A percentile compares a stretch with the other conserved stretches of the same genome.
These are phyloP conservation scores for Martiniozyma abietophila DNA, from an alignment of 805 yeast species.

Conservation along the genomic window DNA sequence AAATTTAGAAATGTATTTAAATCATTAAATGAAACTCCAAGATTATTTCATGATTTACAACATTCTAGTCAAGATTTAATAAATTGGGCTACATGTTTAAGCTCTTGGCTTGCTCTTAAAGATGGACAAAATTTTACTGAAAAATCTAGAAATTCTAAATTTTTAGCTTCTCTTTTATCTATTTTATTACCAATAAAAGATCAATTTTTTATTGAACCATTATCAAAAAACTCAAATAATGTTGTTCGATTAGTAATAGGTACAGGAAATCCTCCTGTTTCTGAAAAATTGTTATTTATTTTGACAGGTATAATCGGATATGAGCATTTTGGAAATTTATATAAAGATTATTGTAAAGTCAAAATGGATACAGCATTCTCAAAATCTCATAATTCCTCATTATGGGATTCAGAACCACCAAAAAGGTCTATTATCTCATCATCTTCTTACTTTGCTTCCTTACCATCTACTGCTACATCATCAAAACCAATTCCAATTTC, in stretches of 20 bases:
- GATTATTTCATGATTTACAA: slow-evolving; percentile 35
- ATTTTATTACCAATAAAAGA: slow-evolving; percentile 33
- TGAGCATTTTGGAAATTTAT: slow-evolving; percentile 16
- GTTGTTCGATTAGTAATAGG: slow-evolving; percentile 37
- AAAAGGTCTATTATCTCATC: background rate
- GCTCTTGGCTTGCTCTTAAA: slow-evolving; percentile 47
- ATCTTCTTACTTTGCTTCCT: background rate
- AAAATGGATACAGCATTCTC: too few species aligned
- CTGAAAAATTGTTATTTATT: slow-evolving; percentile 44
- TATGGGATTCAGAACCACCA: too few species aligned
- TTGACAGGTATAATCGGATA: slow-evolving; percentile 41
- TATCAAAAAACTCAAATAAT: slow-evolving; percentile 9
- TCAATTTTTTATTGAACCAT: slow-evolving; percentile 29
- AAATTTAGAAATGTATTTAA: slow-evolving; percentile 31
- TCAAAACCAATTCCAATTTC: slow-evolving; percentile 15
- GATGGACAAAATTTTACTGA: slow-evolving; percentile 26
- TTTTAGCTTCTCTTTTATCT: slow-evolving; percentile 39
- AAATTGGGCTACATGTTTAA: slow-evolving; percentile 43
- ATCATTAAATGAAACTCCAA: slow-evolving; percentile 36
- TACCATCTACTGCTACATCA: too few species aligned
- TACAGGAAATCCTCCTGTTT: slow-evolving; percentile 49
- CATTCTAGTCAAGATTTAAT: slow-evolving; percentile 31
- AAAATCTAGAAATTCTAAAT: slow-evolving; percentile 14
- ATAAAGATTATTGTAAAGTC: slow-evolving; percentile 8
- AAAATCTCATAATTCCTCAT: too few species aligned